Evolutionary conservation across 495 filamentous ascomycete species (phyloP).

Genomic region (Penicillium crystallinum): DNA sequence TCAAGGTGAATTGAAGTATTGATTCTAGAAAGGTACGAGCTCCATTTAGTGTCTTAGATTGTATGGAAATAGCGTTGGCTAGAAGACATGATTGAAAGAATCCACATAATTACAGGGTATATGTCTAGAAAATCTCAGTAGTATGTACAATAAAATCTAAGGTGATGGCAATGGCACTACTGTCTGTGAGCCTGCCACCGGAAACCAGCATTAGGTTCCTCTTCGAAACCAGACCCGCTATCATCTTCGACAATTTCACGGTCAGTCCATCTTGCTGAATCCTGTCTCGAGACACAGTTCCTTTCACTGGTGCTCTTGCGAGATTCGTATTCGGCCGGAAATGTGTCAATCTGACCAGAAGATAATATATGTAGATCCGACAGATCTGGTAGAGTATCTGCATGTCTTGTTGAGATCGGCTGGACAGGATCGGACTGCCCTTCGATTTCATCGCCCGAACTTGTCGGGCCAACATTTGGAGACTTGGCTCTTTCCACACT

Average conservation of each 20-base stretch:
- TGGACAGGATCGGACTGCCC: constrained; percentile 15
- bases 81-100: no score
- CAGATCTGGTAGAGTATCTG: neutral
- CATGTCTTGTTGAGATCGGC: neutral
- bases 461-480: constrained; percentile 26
- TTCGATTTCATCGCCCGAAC: constrained; percentile 46
- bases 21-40: neutral
- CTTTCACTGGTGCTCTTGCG: constrained; percentile 10
- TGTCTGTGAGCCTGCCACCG: constrained; percentile 9
- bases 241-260: constrained; percentile 32
- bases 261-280: constrained; percentile 39
- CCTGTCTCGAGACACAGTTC: constrained; percentile 21
- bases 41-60: neutral
- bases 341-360: constrained; percentile 5
- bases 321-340: constrained; percentile 8
- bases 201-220: constrained; percentile 19
- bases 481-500: constrained; percentile 47
- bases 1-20: constrained; percentile 33
- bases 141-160: constrained; percentile 15
- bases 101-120: constrained; percentile 10
- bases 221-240: constrained; percentile 21
- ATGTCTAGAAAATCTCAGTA: neutral
- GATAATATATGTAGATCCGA: neutral
- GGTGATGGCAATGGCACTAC: neutral
- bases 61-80: no score